Evolutionary conservation across 2,329 filamentous ascomycete species (phyloP).

Genomic region (Hymenoscyphus fraxineus): DNA sequence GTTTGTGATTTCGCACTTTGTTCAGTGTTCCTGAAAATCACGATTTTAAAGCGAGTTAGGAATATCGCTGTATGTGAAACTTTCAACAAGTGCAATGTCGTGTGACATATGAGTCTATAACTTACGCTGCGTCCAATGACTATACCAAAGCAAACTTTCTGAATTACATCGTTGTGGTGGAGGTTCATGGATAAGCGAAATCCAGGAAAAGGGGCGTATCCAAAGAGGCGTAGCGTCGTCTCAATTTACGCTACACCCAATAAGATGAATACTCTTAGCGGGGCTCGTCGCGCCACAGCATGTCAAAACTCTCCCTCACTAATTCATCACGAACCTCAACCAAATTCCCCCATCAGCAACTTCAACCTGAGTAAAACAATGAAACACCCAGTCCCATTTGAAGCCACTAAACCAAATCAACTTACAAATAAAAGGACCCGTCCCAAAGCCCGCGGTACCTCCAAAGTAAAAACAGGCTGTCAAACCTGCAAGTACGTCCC

Average conservation of each 20-base stretch:
- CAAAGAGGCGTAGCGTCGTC: background rate
- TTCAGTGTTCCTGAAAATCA: no score
- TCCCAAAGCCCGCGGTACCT: background rate
- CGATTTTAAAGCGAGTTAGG: no score
- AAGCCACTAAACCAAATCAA: background rate
- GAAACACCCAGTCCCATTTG: background rate
- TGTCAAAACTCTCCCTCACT: background rate
- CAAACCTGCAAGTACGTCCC: constrained; percentile 14
- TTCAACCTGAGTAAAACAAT: background rate
- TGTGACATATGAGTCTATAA: background rate
- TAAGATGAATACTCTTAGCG: background rate
- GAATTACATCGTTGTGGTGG: background rate
- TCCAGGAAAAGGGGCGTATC: background rate
- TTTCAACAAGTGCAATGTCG: no score
- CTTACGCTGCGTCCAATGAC: background rate
- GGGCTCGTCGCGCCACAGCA: background rate
- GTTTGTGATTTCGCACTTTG: no score
- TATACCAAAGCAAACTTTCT: background rate
- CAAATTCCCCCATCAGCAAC: background rate
- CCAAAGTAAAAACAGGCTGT: constrained; percentile 14
- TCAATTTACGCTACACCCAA: background rate
- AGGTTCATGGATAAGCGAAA: background rate
- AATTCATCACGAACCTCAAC: background rate
- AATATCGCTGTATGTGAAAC: no score
- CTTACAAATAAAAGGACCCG: constrained; percentile 5